Evolutionary conservation across 345 rosid species (phyloP).

Genomic region (Eucalyptus tenuipes): DNA sequence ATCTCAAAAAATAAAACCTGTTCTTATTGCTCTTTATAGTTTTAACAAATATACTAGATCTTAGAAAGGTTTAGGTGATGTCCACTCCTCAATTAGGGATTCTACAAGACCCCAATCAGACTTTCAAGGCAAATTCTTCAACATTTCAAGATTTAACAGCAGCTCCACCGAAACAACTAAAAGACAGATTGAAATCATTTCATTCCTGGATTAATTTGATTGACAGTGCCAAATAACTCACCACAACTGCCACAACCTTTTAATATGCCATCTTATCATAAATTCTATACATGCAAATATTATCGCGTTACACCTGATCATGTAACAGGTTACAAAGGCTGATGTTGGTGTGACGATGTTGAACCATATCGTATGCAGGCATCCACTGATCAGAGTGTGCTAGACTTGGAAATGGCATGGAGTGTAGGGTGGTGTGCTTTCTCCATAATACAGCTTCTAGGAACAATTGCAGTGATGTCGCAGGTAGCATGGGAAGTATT

Average conservation of each 20-base stretch:
- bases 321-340: background rate
- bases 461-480: constrained; percentile 82
- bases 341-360: background rate
- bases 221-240: background rate
- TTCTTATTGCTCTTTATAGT: background rate
- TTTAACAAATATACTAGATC: background rate
- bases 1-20: background rate
- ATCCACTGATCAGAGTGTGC: constrained; percentile 86
- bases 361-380: constrained; percentile 28
- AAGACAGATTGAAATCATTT: background rate
- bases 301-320: background rate
- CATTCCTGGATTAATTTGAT: background rate
- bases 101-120: background rate
- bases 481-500: constrained; percentile 98
- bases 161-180: background rate
- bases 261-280: background rate
- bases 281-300: background rate
- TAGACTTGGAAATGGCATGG: constrained; percentile 74
- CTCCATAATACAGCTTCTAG: constrained; percentile 69
- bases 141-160: background rate
- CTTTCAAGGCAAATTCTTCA: background rate
- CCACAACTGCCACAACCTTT: background rate
- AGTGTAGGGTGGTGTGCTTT: constrained; percentile 91
- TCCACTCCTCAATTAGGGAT: background rate
- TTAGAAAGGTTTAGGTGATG: background rate